Conservation (phyloP, 805 yeast genomes). For the Hagleromyces aurorensis region DNA sequence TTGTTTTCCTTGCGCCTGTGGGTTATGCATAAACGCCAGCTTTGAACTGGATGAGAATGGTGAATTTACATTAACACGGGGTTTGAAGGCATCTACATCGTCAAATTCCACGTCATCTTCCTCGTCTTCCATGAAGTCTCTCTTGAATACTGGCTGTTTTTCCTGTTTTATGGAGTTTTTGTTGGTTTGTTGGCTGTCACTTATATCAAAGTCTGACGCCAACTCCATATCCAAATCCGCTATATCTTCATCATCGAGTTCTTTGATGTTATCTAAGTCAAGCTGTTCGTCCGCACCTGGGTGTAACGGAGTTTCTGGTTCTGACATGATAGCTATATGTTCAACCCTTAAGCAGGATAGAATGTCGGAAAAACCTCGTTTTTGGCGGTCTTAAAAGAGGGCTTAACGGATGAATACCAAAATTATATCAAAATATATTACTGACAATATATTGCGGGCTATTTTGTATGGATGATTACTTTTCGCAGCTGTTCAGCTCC, state of each 20-base stretch:
- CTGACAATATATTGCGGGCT: too few relatives aligned
- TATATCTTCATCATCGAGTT: conserved; percentile 24
- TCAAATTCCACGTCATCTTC: conserved; percentile 17
- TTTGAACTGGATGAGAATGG: conserved; percentile 25
- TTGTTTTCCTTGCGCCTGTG: conserved; percentile 3
- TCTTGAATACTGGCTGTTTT: conserved; percentile 4
- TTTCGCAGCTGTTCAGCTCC: too few relatives aligned
- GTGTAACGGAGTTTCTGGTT: conserved; percentile 28
- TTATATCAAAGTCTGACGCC: conserved; percentile 8
- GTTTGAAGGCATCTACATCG: conserved; percentile 26
- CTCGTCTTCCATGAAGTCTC: conserved; percentile 6
- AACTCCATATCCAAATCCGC: conserved; percentile 24
- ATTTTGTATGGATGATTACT: too few relatives aligned
- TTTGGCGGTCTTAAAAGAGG: too few relatives aligned
- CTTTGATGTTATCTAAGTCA: conserved; percentile 18
- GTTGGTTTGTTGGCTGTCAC: conserved; percentile 1
- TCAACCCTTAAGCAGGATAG: not conserved
- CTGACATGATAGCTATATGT: conserved; percentile 13
- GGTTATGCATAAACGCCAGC: too few relatives aligned
- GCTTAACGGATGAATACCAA: too few relatives aligned
- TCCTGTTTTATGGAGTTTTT: conserved; percentile 1
- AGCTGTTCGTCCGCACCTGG: conserved; percentile 23
- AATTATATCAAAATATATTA: too few relatives aligned
- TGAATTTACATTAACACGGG: conserved; percentile 23
- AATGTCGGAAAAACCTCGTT: not conserved